A percentile compares a stretch with the other conserved stretches of the same genome.
Conservation (phyloP, 2,329 filamentous ascomycete genomes). For the Arthrobotrys megalospora region DNA sequence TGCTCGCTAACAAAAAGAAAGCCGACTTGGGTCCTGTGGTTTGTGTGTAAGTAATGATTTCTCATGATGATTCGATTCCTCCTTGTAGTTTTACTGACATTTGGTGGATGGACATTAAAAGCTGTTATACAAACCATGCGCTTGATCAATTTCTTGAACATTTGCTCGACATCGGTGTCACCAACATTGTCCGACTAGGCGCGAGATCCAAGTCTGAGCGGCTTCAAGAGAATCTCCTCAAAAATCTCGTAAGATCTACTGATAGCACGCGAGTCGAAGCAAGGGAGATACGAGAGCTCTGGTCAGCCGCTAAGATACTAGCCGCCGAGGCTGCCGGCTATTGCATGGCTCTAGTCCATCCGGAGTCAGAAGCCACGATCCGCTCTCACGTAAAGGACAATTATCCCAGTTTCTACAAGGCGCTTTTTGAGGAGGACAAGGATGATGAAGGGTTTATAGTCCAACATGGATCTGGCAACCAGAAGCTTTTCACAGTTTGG, state of each 20-base stretch:
- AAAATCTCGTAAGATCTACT: constrained; percentile 23
- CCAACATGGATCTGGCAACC: constrained; percentile 1
- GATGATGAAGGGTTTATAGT: constrained; percentile 42
- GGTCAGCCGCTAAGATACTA: background rate
- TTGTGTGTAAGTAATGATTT: constrained; percentile 66
- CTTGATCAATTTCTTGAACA: constrained; percentile 75
- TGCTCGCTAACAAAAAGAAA: constrained; percentile 67
- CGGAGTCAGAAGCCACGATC: constrained; percentile 21
- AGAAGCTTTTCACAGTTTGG: constrained; percentile 42
- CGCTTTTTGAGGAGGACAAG: constrained; percentile 18
- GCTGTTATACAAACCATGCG: constrained; percentile 72
- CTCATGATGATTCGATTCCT: background rate
- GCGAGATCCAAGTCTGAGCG: constrained; percentile 73
- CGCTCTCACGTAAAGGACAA: constrained; percentile 20
- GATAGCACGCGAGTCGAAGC: constrained; percentile 39
- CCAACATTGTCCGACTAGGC: constrained; percentile 76
- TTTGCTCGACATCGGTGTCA: constrained; percentile 70
- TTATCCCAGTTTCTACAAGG: constrained; percentile 4
- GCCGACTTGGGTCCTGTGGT: constrained; percentile 71
- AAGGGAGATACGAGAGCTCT: constrained; percentile 28
- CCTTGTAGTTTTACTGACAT: background rate
- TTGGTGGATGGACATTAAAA: constrained; percentile 26
- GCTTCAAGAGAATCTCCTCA: constrained; percentile 65
- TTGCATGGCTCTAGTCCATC: constrained; percentile 15
- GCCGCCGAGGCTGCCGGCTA: constrained; percentile 23